A percentile compares a stretch with the other conserved stretches of the same genome.
Evolutionary conservation across 257 asterid genomes (phyloP).

Genomic region (Nicotiana sylvestris): DNA sequence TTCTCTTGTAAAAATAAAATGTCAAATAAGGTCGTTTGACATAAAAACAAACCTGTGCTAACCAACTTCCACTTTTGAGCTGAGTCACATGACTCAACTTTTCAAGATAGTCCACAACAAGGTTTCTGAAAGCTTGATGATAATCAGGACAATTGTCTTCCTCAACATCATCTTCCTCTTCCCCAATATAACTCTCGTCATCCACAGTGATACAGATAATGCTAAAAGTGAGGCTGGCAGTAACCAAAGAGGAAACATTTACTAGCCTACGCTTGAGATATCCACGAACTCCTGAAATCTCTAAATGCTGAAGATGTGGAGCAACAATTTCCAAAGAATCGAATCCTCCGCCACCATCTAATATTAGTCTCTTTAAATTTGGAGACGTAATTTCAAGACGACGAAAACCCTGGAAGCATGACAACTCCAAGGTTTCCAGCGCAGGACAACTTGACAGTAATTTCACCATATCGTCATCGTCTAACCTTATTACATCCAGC

Average conservation of each 20-base stretch:
- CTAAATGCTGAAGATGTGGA: background rate
- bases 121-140: background rate
- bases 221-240: background rate
- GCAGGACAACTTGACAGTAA: background rate
- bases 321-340: background rate
- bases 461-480: background rate
- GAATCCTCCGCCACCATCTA: too few relatives aligned
- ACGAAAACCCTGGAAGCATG: background rate
- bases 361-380: background rate
- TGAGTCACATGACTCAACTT: background rate
- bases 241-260: background rate
- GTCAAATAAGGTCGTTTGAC: background rate
- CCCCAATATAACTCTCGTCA: too few relatives aligned
- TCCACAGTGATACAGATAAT: background rate
- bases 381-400: background rate
- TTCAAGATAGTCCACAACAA: background rate
- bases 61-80: background rate
- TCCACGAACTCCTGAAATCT: background rate
- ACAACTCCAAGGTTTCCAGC: background rate
- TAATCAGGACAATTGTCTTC: background rate
- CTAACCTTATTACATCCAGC: background rate
- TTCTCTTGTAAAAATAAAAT: too few relatives aligned
- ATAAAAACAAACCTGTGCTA: background rate
- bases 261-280: background rate
- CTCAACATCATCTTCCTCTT: background rate